Evolutionary conservation across 441 rosid species (phyloP).

Genomic region (Euphorbia neoarborescens): DNA sequence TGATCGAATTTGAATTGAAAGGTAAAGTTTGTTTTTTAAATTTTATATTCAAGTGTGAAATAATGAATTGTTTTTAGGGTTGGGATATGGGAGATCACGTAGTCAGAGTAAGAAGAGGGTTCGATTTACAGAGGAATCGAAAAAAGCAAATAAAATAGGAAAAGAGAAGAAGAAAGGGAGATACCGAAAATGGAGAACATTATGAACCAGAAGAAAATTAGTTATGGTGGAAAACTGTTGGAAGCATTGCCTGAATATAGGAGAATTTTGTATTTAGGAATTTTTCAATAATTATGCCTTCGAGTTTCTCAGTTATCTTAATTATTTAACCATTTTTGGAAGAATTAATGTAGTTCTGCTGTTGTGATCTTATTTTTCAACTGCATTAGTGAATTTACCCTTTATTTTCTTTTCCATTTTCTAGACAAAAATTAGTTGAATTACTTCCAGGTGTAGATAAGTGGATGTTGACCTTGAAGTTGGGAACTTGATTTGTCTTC

Average conservation of each 20-base stretch:
- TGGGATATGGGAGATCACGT: constrained; percentile 29
- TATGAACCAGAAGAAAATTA: background rate
- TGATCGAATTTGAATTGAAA: constrained; percentile 49
- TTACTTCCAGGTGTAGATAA: constrained; percentile 5
- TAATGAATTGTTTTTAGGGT: no score
- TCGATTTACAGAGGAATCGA: constrained; percentile 59
- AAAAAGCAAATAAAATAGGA: constrained; percentile 48
- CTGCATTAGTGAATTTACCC: background rate
- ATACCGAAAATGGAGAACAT: constrained; percentile 9
- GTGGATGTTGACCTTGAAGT: constrained; percentile 54
- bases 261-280: constrained; percentile 35
- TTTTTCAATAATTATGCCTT: constrained; percentile 22
- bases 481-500: constrained; percentile 53
- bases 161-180: constrained; percentile 12
- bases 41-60: no score
- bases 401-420: background rate
- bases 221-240: background rate
- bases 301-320: constrained; percentile 14
- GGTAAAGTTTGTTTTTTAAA: constrained; percentile 23
- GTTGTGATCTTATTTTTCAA: background rate
- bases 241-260: constrained; percentile 37
- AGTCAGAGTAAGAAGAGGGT: constrained; percentile 45
- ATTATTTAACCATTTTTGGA: no score
- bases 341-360: no score
- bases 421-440: background rate